Evolutionary conservation across 2,329 filamentous ascomycete genomes (phyloP).

Genomic region (Achaetomium macrosporum): DNA sequence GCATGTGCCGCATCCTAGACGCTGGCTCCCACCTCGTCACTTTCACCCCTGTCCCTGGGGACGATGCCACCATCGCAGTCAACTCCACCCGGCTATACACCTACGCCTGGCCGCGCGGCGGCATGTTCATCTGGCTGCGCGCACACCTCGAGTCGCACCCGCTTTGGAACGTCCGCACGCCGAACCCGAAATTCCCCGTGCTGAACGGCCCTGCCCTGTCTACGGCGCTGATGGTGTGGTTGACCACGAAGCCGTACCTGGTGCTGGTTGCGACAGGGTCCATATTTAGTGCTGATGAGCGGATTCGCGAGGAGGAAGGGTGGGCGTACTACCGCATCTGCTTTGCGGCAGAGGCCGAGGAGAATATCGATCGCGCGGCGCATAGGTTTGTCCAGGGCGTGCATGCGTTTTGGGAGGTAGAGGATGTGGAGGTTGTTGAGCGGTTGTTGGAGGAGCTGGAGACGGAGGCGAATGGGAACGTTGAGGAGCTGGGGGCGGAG

Average conservation of each 20-base stretch:
- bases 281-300: constrained; percentile 65
- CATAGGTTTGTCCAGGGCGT: constrained; percentile 63
- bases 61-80: constrained; percentile 43
- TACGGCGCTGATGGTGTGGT: constrained; percentile 63
- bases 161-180: constrained; percentile 43
- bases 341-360: constrained; percentile 76
- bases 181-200: constrained; percentile 30
- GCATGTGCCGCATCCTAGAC: constrained; percentile 71
- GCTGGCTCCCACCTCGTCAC: constrained; percentile 60
- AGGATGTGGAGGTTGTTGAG: constrained; percentile 60
- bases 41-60: constrained; percentile 42
- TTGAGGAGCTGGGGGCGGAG: neutral
- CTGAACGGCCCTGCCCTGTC: constrained; percentile 53
- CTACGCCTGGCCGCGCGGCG: constrained; percentile 74
- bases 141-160: constrained; percentile 69
- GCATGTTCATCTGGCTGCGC: constrained; percentile 88
- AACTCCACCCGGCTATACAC: constrained; percentile 72
- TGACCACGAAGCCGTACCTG: constrained; percentile 62
- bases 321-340: constrained; percentile 74
- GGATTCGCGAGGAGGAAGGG: constrained; percentile 51
- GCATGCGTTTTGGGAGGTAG: constrained; percentile 71
- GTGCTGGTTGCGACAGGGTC: constrained; percentile 65
- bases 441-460: constrained; percentile 42
- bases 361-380: constrained; percentile 57
- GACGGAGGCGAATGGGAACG: neutral